Evolutionary conservation across 441 rosid genomes (phyloP).

Genomic region (Hura crepitans): DNA sequence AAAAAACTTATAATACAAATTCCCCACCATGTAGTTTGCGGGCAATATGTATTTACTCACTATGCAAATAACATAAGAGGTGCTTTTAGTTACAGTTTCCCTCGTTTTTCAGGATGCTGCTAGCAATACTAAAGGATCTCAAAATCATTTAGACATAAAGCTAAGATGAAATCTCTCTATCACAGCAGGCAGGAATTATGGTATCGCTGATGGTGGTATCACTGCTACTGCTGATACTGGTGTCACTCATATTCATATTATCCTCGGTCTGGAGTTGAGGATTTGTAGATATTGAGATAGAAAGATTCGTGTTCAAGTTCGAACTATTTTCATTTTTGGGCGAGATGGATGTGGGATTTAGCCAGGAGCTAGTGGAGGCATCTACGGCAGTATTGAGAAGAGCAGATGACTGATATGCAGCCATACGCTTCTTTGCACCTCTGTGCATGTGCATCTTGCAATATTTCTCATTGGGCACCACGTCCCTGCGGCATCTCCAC

Average conservation of each 20-base stretch:
- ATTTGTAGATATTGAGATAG: constrained; percentile 34
- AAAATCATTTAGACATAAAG: constrained; percentile 5
- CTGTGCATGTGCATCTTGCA: constrained; percentile 66
- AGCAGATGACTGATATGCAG: constrained; percentile 23
- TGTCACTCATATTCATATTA: constrained; percentile 17
- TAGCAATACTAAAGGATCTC: background rate
- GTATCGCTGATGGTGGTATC: constrained; percentile 57
- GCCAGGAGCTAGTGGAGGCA: constrained; percentile 7
- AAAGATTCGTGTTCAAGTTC: constrained; percentile 31
- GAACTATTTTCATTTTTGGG: constrained; percentile 17
- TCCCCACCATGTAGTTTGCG: background rate
- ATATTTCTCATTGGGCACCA: constrained; percentile 49
- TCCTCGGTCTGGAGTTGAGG: constrained; percentile 26
- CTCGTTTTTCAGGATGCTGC: background rate
- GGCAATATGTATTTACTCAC: background rate
- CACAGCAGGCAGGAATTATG: constrained; percentile 21
- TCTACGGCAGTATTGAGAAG: background rate
- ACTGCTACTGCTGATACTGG: constrained; percentile 39
- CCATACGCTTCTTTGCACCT: constrained; percentile 48
- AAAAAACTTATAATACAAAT: too few species aligned
- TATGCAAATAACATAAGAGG: background rate
- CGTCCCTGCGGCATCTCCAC: constrained; percentile 64
- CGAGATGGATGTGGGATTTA: background rate
- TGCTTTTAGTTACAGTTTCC: background rate
- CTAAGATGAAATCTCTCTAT: constrained; percentile 24